These are phyloP conservation scores for Trypanosomatidae sp. DNA, from an alignment of 208 protist species.

Conservation along the genomic window DNA sequence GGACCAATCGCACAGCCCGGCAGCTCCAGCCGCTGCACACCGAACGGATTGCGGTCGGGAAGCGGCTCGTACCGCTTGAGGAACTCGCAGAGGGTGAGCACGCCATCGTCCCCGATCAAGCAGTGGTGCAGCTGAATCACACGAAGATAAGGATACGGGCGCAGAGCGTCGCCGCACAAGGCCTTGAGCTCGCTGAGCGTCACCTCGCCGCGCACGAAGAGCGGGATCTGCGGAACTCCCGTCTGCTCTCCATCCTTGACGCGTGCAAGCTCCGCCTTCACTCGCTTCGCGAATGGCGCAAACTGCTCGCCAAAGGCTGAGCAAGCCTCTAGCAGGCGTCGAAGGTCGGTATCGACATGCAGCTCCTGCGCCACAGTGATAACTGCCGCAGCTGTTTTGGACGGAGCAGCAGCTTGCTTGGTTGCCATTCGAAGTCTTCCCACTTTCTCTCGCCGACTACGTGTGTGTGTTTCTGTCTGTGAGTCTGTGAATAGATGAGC, in stretches of 20 bases:
- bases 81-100: constrained; percentile 77
- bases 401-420: no score
- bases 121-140: constrained; percentile 75
- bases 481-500: no score
- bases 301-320: constrained; percentile 49
- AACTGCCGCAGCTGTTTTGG: constrained; percentile 34
- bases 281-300: constrained; percentile 63
- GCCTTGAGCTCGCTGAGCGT: constrained; percentile 41
- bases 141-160: constrained; percentile 70
- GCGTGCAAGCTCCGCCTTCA: constrained; percentile 62
- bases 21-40: constrained; percentile 78
- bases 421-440: no score
- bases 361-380: constrained; percentile 65
- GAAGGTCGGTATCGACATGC: constrained; percentile 74
- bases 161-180: constrained; percentile 57
- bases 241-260: constrained; percentile 81
- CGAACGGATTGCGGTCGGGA: constrained; percentile 77
- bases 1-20: constrained; percentile 69
- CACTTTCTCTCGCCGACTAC: no score
- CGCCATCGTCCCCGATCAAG: constrained; percentile 71
- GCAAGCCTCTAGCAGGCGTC: constrained; percentile 64
- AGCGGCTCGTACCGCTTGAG: constrained; percentile 66
- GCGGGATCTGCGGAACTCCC: constrained; percentile 66
- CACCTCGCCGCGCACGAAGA: constrained; percentile 67
- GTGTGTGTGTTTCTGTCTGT: no score